Conservation (phyloP, 345 rosid species). For the Trapa bicornis region DNA sequence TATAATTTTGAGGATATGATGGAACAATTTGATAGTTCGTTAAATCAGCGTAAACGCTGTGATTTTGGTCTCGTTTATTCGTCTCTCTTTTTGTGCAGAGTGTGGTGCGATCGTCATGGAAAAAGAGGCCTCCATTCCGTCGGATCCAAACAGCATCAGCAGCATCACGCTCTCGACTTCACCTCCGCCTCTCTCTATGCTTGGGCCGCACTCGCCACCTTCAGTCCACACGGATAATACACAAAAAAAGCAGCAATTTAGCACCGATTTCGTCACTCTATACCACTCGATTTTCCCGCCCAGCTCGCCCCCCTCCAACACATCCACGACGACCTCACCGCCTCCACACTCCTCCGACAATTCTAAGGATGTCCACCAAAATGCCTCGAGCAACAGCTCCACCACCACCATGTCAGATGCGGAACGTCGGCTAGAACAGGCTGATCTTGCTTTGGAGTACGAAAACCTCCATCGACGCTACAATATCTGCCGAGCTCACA, state of each 20-base stretch:
- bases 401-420: constrained; percentile 16
- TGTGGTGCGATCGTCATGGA: constrained; percentile 15
- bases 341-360: constrained; percentile 37
- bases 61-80: background rate
- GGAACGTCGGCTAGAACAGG: constrained; percentile 55
- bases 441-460: constrained; percentile 52
- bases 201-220: constrained; percentile 18
- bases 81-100: background rate
- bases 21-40: background rate
- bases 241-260: constrained; percentile 14
- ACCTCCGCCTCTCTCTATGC: constrained; percentile 7
- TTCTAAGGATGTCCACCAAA: constrained; percentile 16
- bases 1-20: background rate
- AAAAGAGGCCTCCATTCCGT: constrained; percentile 21
- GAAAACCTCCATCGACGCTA: constrained; percentile 47
- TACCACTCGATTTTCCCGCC: constrained; percentile 63
- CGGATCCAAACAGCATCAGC: constrained; percentile 20
- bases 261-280: constrained; percentile 37
- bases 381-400: constrained; percentile 4
- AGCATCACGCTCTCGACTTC: constrained; percentile 13
- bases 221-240: background rate
- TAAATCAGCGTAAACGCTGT: background rate
- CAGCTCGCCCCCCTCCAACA: constrained; percentile 27
- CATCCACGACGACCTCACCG: constrained; percentile 26
- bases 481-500: constrained; percentile 50